Base-by-base conservation (phyloP, 2,329 filamentous ascomycete species). In the Xylaria sp. region DNA sequence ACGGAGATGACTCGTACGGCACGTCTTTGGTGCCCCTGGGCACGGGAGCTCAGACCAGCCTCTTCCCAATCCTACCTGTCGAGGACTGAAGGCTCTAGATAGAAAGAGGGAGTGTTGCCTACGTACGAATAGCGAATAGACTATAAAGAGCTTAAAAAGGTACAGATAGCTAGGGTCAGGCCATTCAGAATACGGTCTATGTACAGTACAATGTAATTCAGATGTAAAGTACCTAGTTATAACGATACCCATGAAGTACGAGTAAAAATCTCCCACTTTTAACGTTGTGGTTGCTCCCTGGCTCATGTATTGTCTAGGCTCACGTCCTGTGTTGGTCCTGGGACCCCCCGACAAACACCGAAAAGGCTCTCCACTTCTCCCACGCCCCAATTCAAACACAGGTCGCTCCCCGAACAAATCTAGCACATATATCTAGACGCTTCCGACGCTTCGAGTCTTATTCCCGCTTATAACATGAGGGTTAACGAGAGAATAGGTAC, bases 1-100 rank as follows among this genome's bases (percentile, higher is more conserved):
- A 87, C 1, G 81, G 77, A 8, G 95, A 98, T 76, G 71, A 80
- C 35, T 79, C 82, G 1, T 98, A 96, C 75, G 94, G 93, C 8
- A 68, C 70, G 13, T 68, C 76, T 1, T 56, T 70, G 51, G 62
- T 66, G n/a, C n/a, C 68, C 3, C 66, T 76, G 1, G 77, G 78
- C 5, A 75, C 68, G 49, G 72, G 75, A 43, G 75, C 76, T 15
- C 76, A 76, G 61, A 76, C 78, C 23, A 76, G 76, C 0, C 68
- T 88, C 41, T 88, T 88, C 67, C 86, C 86, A 29, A 83, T 81
- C 2, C 60, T 83, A 23, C 67, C 77, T 3, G 74, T 80, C 0
- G 78, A 81, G 63, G 72, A 73, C 25, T 81, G 10, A 67, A 75
- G 51, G 43, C 9, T 67, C 65, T 0, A 67, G 66, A 48, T 72